Base-by-base conservation (phyloP, 129 eudicot genomes). In the Apium graveolens region DNA sequence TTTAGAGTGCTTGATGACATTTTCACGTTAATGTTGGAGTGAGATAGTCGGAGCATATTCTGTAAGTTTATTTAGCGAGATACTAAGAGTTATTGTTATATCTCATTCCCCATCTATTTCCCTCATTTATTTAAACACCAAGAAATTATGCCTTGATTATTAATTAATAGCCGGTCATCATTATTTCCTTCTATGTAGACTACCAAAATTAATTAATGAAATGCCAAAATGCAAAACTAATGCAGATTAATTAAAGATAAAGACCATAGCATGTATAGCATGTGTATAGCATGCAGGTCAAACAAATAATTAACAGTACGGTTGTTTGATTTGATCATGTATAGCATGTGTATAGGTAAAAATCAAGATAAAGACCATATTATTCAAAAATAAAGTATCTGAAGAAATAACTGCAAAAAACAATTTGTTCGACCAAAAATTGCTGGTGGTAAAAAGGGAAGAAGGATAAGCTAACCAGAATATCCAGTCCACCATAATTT, bases 401-500 rank as follows among this genome's bases (percentile, higher is more conserved):
- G 1, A 1, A 62, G 34, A 10, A 27, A 27, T 26, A 24, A 62
- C 18, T 11, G 35, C 69, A 11, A 62, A 5, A 43, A 43, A n/a
- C 5, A 4, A 41, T 41, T 26, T 26, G 24, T 43, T 14, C 38
- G 44, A 26, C 37, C 12, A 73, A 42, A 21, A 42, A 12, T 5
- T 73, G 21, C 35, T 26, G 39, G 3, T 5, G 48, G 75, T 20
- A 9, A 12, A 4, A 42, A 8, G 31, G 57, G 49, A 26, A 44
- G 21, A 74, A 44, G 34, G 39, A 5, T 11, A 13, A 5, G 21
- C 60, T 74, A 13, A 74, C 77, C 90, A 87, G 60, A 63, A 87
- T 80, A 78, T 87, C 90, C 38, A 84, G 14, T 26, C 86, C 88
- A 32, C 86, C 88, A 78, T 82, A 84, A 21, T 51, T 77, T 82